Evolutionary conservation across 495 filamentous ascomycete genomes (phyloP), one percentile per base, ranked within the genome.

Genomic region (Schizothecium vesticola): DNA sequence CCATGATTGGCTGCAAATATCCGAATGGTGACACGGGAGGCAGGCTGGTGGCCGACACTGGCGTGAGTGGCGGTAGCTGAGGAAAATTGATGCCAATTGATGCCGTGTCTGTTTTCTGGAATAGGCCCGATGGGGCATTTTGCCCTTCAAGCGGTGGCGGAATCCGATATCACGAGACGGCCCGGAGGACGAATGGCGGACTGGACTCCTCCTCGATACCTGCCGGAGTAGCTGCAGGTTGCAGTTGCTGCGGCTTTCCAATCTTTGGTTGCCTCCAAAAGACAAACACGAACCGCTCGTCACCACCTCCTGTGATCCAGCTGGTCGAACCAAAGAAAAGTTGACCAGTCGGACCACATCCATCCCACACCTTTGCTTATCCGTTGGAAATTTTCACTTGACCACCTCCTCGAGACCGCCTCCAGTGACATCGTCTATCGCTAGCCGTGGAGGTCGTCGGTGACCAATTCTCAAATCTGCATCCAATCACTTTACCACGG

Each of bases 41-140:
- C 63, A 63, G 63, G 63, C 57, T 60, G 61, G 63, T 61, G 43
- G 12, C 59, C 24, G 64, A 36, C 51, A 24, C 21, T 55, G 16
- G 23, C 25, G 26, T 9, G 28, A 43, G 12, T 16, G 33, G 63
- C 63, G 56, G 23, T 8, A 36, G 43, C 63, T 65, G 63, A 64
- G 62, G 33, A 33, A 31, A 43, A 19, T 16, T 36, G 33, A 43
- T 5, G 10, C 29, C 56, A 16, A 31, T 28, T 56, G 55, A 13
- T 55, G 21, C 60, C 19, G 21, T 11, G 10, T 12, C 5, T 25
- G 28, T 55, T 10, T n/a, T 11, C 16, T 59, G 5, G 21, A 65
- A 64, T 61, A 69, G 67, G 63, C 31, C 62, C 67, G 63, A 69
- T 68, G 43, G 43, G 19, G 43, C 7, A 51, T 51, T 43, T n/a